phyloP scores from a whole-genome alignment of 164 flowering plant species.

The Vitis rupestris region DNA sequence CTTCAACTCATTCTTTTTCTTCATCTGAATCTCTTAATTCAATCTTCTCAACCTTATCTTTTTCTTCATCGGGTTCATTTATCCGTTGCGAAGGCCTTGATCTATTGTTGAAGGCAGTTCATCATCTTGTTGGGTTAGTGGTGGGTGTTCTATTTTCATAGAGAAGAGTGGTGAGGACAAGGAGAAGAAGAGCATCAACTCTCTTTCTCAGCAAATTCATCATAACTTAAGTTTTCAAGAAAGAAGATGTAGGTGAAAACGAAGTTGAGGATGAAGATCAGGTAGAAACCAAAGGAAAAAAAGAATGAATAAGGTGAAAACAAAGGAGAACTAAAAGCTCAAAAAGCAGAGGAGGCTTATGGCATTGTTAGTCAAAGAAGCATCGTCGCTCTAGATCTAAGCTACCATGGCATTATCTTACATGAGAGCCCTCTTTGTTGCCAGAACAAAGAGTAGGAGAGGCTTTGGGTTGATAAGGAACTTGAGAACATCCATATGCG shows the following conservation, averaged over 20 bases:
- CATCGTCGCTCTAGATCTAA: slow-evolving; percentile 46
- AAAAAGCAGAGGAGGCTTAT: slow-evolving; percentile 29
- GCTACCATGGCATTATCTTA: slow-evolving; percentile 81
- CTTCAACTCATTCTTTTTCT: slow-evolving; percentile 7
- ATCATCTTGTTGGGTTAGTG: slow-evolving; percentile 32
- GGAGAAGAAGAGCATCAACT: slow-evolving; percentile 20
- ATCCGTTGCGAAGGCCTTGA: slow-evolving; percentile 49
- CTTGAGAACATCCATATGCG: slow-evolving; percentile 88
- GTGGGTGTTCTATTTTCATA: slow-evolving; percentile 45
- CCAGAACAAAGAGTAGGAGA: slow-evolving; percentile 85
- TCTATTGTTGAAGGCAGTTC: slow-evolving; percentile 50
- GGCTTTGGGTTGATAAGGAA: slow-evolving; percentile 89
- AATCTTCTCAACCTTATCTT: slow-evolving; percentile 5
- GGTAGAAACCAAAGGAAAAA: not conserved
- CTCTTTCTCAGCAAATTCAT: slow-evolving; percentile 22
- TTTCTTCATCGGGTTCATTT: slow-evolving; percentile 12
- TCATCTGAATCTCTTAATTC: slow-evolving; percentile 9
- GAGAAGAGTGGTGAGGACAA: slow-evolving; percentile 38
- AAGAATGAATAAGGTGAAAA: slow-evolving; percentile 1
- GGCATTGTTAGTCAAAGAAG: slow-evolving; percentile 25
- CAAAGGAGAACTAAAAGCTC: slow-evolving; percentile 17
- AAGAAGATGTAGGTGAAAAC: slow-evolving; percentile 7
- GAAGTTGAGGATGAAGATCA: slow-evolving; percentile 5
- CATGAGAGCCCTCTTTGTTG: slow-evolving; percentile 97
- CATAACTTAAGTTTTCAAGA: not conserved